These are phyloP conservation scores for Pichia heedii DNA, from an alignment of 805 yeast species.

Conservation along the genomic window DNA sequence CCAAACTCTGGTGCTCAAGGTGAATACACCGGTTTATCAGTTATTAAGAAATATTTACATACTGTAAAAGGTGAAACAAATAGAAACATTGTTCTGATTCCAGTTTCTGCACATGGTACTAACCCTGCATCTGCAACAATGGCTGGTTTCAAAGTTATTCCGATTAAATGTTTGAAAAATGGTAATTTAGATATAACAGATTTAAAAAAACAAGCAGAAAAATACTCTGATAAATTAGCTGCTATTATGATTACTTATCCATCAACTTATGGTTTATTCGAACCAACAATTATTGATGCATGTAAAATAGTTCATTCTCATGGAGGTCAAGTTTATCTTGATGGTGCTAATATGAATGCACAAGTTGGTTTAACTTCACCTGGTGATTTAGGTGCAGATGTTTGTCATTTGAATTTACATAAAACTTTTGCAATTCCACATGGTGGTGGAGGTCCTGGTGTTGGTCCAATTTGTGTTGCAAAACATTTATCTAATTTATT, in stretches of 20 bases:
- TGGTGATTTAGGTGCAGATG: conserved; percentile 97
- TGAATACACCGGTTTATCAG: conserved; percentile 88
- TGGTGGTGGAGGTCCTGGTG: conserved; percentile 99
- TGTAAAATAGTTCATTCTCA: conserved; percentile 73
- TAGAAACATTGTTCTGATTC: conserved; percentile 85
- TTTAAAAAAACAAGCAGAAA: conserved; percentile 59
- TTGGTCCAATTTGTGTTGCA: conserved; percentile 94
- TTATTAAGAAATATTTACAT: conserved; percentile 64
- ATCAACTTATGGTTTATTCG: conserved; percentile 93
- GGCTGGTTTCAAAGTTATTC: conserved; percentile 90
- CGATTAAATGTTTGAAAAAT: conserved; percentile 76
- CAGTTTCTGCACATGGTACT: conserved; percentile 97
- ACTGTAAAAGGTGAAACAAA: conserved; percentile 58
- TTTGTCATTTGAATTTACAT: conserved; percentile 93
- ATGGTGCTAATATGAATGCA: conserved; percentile 99
- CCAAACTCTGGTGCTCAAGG: conserved; percentile 99
- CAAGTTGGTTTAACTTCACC: conserved; percentile 97
- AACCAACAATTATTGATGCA: conserved; percentile 80
- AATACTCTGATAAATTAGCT: conserved; percentile 64
- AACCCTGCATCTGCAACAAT: conserved; percentile 98
- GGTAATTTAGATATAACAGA: conserved; percentile 85
- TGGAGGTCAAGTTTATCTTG: conserved; percentile 96
- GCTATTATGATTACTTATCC: conserved; percentile 97
- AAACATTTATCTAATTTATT: conserved; percentile 70
- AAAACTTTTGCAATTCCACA: conserved; percentile 97